Conservation (phyloP, 2,329 filamentous ascomycete genomes). For the Aureobasidium vineae region DNA sequence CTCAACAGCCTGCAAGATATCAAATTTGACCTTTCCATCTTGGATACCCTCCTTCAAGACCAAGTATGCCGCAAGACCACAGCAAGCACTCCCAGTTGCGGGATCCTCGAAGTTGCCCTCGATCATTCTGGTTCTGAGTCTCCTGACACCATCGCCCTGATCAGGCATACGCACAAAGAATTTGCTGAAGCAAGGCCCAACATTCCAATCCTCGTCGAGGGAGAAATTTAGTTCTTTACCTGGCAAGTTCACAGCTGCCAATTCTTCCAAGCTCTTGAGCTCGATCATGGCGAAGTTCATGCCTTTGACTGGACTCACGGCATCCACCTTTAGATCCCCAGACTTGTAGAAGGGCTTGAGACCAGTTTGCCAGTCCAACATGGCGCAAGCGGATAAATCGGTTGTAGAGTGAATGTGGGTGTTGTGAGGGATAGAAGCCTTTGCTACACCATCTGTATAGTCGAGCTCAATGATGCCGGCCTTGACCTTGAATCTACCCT, state of each 20-base stretch:
- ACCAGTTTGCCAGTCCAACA: slow-evolving; percentile 41
- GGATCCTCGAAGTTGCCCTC: slow-evolving; percentile 50
- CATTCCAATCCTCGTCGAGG: slow-evolving; percentile 52
- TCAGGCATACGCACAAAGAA: slow-evolving; percentile 55
- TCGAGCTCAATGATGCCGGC: slow-evolving; percentile 46
- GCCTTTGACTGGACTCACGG: slow-evolving; percentile 62
- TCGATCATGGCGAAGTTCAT: slow-evolving; percentile 70
- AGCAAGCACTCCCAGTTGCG: slow-evolving; percentile 53
- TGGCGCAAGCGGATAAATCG: slow-evolving; percentile 35
- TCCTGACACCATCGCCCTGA: slow-evolving; percentile 33
- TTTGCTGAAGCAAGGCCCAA: slow-evolving; percentile 56
- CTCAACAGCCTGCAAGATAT: slow-evolving; percentile 52
- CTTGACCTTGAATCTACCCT: slow-evolving; percentile 45
- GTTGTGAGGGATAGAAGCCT: slow-evolving; percentile 65
- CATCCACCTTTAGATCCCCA: slow-evolving; percentile 29
- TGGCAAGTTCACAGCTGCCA: slow-evolving; percentile 48
- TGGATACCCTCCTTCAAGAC: slow-evolving; percentile 42
- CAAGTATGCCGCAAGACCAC: slow-evolving; percentile 47
- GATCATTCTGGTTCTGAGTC: slow-evolving; percentile 62
- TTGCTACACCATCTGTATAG: slow-evolving; percentile 50
- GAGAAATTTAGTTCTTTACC: slow-evolving; percentile 38
- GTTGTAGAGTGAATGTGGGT: slow-evolving; percentile 57
- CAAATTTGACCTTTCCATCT: slow-evolving; percentile 40
- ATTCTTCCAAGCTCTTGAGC: slow-evolving; percentile 59
- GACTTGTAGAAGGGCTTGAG: slow-evolving; percentile 31